Percentiles rank a stretch among this genome's conserved stretches.
Conservation (phyloP, 352 stramenopile genomes). For the Phytophthora syringae region DNA sequence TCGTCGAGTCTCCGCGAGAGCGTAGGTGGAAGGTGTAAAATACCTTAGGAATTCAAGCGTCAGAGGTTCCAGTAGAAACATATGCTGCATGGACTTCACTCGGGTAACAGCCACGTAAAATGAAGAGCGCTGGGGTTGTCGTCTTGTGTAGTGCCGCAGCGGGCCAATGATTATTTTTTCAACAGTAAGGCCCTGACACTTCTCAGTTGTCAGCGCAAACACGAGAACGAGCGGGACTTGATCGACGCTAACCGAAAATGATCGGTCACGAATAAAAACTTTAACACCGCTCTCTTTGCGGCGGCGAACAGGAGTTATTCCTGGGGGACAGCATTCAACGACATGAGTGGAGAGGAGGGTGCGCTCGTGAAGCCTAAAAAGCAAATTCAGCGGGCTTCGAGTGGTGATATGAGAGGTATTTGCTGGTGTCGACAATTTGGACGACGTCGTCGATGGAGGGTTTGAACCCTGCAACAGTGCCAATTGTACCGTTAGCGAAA, state of each 20-base stretch:
- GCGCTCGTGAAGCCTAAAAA: not conserved
- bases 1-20: no score
- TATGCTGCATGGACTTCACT: no score
- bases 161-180: slow-evolving; percentile 1
- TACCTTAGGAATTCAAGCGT: no score
- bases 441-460: not conserved
- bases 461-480: not conserved
- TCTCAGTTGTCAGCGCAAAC: slow-evolving; percentile 1
- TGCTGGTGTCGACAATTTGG: no score
- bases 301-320: not conserved
- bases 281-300: not conserved
- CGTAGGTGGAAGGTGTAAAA: no score
- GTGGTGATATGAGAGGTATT: no score
- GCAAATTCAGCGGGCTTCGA: not conserved
- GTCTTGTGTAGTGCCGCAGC: not conserved
- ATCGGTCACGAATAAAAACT: not conserved
- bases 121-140: not conserved
- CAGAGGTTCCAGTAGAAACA: no score
- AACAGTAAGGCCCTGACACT: no score
- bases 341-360: not conserved
- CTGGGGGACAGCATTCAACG: not conserved
- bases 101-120: no score
- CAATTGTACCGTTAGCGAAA: slow-evolving; percentile 12
- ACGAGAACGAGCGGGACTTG: not conserved
- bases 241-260: not conserved